Conservation (phyloP, 768 basidiomycete genomes). For the Rhizopogon vesiculosus region DNA sequence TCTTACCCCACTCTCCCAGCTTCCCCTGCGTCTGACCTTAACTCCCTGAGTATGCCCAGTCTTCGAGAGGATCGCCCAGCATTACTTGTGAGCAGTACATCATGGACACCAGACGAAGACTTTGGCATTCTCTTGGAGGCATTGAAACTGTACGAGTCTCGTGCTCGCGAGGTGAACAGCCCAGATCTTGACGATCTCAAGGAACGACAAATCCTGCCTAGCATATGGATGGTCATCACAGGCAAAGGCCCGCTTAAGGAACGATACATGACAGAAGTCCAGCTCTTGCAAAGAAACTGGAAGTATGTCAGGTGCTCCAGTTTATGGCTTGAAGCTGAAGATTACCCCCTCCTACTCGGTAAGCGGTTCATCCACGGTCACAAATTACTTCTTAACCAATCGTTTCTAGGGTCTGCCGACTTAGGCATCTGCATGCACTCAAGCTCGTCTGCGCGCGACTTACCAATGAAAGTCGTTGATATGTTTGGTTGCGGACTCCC, state of each 20-base stretch:
- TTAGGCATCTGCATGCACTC: constrained; percentile 88
- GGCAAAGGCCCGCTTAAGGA: constrained; percentile 82
- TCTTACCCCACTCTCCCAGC: constrained; percentile 27
- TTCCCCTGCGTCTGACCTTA: constrained; percentile 19
- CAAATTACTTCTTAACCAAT: background rate
- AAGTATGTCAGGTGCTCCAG: constrained; percentile 72
- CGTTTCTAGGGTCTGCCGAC: constrained; percentile 73
- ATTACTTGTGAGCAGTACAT: constrained; percentile 86
- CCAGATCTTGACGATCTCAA: constrained; percentile 6
- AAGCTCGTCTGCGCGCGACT: constrained; percentile 84
- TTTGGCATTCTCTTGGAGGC: constrained; percentile 81
- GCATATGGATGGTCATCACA: constrained; percentile 79
- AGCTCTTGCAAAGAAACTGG: constrained; percentile 61
- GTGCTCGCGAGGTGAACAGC: constrained; percentile 35
- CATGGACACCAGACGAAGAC: constrained; percentile 98
- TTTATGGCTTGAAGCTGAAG: constrained; percentile 83
- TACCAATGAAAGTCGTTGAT: constrained; percentile 99
- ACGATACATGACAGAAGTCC: constrained; percentile 68
- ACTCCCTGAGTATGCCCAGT: constrained; percentile 33
- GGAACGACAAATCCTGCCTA: constrained; percentile 47
- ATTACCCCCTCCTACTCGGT: constrained; percentile 89
- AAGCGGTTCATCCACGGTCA: constrained; percentile 9
- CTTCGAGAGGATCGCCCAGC: constrained; percentile 75
- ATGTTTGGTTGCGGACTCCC: constrained; percentile 98
- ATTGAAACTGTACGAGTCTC: constrained; percentile 62